Conservation (phyloP, 2,329 filamentous ascomycete genomes). For the Botrytis medusae region DNA sequence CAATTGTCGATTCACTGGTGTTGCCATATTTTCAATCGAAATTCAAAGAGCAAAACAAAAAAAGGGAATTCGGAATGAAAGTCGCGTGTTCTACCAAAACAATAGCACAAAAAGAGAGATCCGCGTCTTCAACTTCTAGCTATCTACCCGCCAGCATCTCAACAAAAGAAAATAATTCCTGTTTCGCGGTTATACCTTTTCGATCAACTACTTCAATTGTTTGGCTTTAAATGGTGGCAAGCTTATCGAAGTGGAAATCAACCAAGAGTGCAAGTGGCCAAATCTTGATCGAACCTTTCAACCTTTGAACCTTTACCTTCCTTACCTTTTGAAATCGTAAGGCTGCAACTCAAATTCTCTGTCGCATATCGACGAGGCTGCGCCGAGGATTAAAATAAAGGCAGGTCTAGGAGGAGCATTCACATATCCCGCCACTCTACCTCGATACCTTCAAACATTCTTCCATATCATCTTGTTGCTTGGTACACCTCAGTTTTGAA, state of each 20-base stretch:
- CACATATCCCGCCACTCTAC: not conserved
- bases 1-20: not conserved
- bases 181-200: not conserved
- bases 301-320: not conserved
- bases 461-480: not conserved
- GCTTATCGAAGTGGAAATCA: not conserved
- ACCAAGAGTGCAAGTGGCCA: constrained; percentile 8
- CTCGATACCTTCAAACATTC: not conserved
- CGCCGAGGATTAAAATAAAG: constrained; percentile 8
- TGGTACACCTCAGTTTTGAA: not conserved
- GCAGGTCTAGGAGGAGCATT: constrained; percentile 5
- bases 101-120: not conserved
- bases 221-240: not conserved
- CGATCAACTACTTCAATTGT: too few species aligned
- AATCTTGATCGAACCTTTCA: not conserved
- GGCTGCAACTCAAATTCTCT: not conserved
- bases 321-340: not conserved
- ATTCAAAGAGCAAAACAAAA: not conserved
- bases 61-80: not conserved
- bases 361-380: constrained; percentile 17
- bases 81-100: constrained; percentile 5
- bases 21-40: not conserved
- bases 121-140: not conserved
- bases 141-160: not conserved
- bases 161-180: not conserved